Base-by-base conservation (phyloP, 441 rosid species). In the Gossypium schwendimanii region DNA sequence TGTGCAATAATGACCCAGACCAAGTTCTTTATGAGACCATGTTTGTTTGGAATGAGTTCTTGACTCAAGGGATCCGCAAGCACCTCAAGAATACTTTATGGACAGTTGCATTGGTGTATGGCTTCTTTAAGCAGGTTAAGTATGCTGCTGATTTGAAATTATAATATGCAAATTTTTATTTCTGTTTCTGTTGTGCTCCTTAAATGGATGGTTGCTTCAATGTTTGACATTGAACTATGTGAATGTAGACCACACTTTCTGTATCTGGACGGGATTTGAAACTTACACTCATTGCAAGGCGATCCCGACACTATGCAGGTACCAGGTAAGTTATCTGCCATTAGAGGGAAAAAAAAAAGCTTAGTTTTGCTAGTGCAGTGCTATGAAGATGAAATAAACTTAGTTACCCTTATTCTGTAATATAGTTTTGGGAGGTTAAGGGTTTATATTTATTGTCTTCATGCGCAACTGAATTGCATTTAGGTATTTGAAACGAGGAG, bases 31-130 rank as follows among this genome's bases (percentile, higher is more conserved):
- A 96, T 65, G 96, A 92, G 70, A 93, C 96, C 63, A 96, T 96
- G 99, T 96, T 92, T 78, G 99, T 96, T 54, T 96, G 99, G 99
- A 96, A 96, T 81, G 98, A 92, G 80, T 96, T 88, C 81, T 76
- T 96, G 85, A 92, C 99, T 52, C 91, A 86, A 69, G 99, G 89
- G 60, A 84, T 94, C 62, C 92, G 99, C 68, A 87, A 85, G 75
- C 90, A 87, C 78, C 97, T 92, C 75, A 87, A 83, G 80, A 93
- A 89, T 80, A 92, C 97, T 26, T 49, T 86, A 44, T 96, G 99
- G 99, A 96, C 99, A 7, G 97, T 96, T 63, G 96, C 99, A 58
- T 83, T 96, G 77, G 98, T 96, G 31, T 83, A 96, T 77, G 98
- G 99, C 44, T 93, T 88, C 85, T 93, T 91, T 78, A 92, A 88